Evolutionary conservation across 441 rosid genomes (phyloP), one percentile per base, ranked within the genome.

Genomic region (Biscutella auriculata): DNA sequence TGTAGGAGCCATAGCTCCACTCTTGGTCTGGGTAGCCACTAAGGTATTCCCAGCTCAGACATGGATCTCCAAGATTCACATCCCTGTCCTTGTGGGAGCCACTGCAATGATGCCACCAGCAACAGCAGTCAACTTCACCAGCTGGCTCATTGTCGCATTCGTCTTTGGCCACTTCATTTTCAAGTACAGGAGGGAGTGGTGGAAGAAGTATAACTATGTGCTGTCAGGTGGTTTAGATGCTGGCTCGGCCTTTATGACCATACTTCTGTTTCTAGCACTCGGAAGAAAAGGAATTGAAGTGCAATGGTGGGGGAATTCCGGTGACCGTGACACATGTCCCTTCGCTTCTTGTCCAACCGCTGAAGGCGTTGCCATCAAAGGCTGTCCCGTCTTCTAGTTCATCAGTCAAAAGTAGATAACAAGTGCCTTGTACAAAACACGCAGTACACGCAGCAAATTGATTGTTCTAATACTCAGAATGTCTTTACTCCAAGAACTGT

Each of bases 71-170:
- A 67, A 57, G 44, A 74, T 80, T 62, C 78, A 82, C 70, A 72
- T 79, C 70, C 88, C 82, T 0, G 84, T 85, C 13, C 66, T 88
- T 10, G 43, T 88, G 4, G 84, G 92, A 41, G 70, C 89, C 15
- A 82, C 88, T 0, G 62, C 82, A 6, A 76, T 83, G 73, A 82
- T 85, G 88, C 95, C 90, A 0, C 94, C 96, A 0, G 96, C 94
- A n/a, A 43, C 78, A 5, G 75, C 94, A 0, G 80, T 88, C 33
- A 84, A 84, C 74, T 82, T 61, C 77, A 75, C 82, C 6, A 79
- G 80, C 41, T 84, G 90, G 97, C 40, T 82, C 28, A n/a, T 76
- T 7, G 36, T 86, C 0, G 88, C 77, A 9, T 81, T 86, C 44
- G 44, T 82, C 3, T 86, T 79, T 0, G 93, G 97, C n/a, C 84